These are phyloP conservation scores for Aspergillus neotritici DNA, from an alignment of 2,329 filamentous ascomycete species.

Conservation along the genomic window DNA sequence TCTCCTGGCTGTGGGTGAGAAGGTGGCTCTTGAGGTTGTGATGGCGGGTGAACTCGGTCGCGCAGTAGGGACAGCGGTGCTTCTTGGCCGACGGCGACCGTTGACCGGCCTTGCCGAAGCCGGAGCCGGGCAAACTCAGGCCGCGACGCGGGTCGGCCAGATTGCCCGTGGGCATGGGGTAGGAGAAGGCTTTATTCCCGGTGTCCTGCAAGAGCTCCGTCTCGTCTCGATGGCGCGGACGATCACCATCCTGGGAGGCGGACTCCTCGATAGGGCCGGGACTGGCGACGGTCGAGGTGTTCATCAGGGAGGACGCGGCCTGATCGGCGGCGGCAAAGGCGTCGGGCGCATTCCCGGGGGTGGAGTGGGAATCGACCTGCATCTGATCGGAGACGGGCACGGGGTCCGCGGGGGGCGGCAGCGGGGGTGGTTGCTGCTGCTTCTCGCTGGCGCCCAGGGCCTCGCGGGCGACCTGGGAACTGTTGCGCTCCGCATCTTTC, in stretches of 20 bases:
- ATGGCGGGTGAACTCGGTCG: conserved; percentile 93
- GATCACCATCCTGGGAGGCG: conserved; percentile 39
- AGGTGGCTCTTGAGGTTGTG: conserved; percentile 97
- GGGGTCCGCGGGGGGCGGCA: no score
- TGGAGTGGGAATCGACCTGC: conserved; percentile 46
- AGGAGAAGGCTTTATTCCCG: conserved; percentile 56
- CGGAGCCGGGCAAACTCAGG: conserved; percentile 54
- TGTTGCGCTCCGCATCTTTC: conserved; percentile 30
- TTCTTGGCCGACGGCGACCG: conserved; percentile 76
- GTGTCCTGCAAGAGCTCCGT: conserved; percentile 36
- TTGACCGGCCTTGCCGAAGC: conserved; percentile 52
- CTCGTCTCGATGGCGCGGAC: conserved; percentile 32
- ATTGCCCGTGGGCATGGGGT: conserved; percentile 52
- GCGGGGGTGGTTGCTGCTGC: conserved; percentile 14
- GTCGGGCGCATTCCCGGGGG: conserved; percentile 46
- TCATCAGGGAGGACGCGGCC: conserved; percentile 48
- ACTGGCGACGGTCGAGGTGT: conserved; percentile 45
- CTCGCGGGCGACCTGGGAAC: conserved; percentile 39
- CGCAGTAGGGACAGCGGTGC: conserved; percentile 94
- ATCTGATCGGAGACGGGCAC: conserved; percentile 36
- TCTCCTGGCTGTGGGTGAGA: conserved; percentile 96
- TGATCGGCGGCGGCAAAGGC: conserved; percentile 49
- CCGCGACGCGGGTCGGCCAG: conserved; percentile 51
- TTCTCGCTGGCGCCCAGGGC: conserved; percentile 36
- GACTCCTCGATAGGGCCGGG: conserved; percentile 44